Conservation (phyloP, 257 asterid genomes). For the Forsythia viridissima region DNA sequence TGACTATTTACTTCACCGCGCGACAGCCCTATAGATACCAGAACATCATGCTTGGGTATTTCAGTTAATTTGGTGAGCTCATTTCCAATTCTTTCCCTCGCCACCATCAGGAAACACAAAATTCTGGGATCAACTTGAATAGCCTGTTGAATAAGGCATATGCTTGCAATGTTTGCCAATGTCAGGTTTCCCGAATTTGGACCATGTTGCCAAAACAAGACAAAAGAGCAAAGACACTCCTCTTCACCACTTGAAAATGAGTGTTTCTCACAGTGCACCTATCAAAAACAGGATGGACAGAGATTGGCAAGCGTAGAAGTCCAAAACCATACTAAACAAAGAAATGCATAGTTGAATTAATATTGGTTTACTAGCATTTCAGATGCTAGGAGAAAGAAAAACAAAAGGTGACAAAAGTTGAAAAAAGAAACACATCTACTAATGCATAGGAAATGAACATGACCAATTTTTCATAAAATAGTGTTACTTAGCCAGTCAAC, state of each 20-base stretch:
- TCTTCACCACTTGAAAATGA: slow-evolving; percentile 44
- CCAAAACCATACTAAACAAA: background rate
- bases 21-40: background rate
- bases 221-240: slow-evolving; percentile 57
- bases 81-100: slow-evolving; percentile 34
- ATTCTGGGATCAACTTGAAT: slow-evolving; percentile 40
- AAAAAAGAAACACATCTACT: background rate
- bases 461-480: background rate
- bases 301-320: background rate
- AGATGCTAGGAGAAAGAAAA: background rate
- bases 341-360: background rate
- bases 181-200: slow-evolving; percentile 44
- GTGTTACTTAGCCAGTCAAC: background rate
- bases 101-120: slow-evolving; percentile 39
- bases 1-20: background rate
- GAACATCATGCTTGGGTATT: background rate
- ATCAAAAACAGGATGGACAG: background rate
- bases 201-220: slow-evolving; percentile 56
- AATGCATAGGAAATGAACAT: background rate
- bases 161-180: slow-evolving; percentile 27
- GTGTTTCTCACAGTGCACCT: slow-evolving; percentile 52
- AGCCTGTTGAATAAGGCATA: slow-evolving; percentile 31
- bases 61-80: background rate
- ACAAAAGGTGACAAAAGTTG: background rate
- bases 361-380: background rate